Evolutionary conservation across 2,329 filamentous ascomycete species (phyloP), one percentile per base, ranked within the genome.

Genomic region (Lecanicillium sp.): DNA sequence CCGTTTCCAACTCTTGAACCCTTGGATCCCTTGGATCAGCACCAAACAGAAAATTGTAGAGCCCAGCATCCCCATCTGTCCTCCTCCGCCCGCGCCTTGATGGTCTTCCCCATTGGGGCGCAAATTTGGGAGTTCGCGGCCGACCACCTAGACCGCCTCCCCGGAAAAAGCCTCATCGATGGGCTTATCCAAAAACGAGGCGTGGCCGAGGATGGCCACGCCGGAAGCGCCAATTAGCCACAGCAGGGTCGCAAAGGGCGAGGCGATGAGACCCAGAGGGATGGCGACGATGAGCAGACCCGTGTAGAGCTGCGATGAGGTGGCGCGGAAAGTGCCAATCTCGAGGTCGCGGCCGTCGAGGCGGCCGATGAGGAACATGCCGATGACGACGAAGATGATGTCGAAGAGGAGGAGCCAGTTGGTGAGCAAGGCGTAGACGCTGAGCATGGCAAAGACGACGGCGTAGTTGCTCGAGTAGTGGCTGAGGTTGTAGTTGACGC

Each of bases 91-190:
- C 79, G 76, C 81, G 84, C 84, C 87, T 84, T 77, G 87, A 85
- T 92, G 88, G 87, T 96, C 90, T 96, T 96, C 89, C 90, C 90
- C 86, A 89, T 79, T 73, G 82, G 86, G 89, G 88, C 88, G 84
- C 81, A 75, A 66, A 69, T 80, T 81, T 74, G 77, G 89, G 90
- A 95, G 89, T 84, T 92, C 84, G 92, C 92, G 90, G 90, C 87
- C 90, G 92, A 97, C 89, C 89, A 94, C 77, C 81, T 97, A 98
- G 85, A 98, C 92, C 89, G 92, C 90, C 90, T 98, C 92, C 89
- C 94, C 92, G 77, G 90, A 96, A 96, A 98, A 98, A 96, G 89
- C 89, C 89, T 94, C 90, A 81, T 97, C 92, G 73, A 97, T 95
- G 44, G 90, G 90, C 78, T 95, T 96, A 64, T 97, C 90, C 84